phyloP scores from a whole-genome alignment of 257 asterid species.

The Fraxinus pennsylvanica region DNA sequence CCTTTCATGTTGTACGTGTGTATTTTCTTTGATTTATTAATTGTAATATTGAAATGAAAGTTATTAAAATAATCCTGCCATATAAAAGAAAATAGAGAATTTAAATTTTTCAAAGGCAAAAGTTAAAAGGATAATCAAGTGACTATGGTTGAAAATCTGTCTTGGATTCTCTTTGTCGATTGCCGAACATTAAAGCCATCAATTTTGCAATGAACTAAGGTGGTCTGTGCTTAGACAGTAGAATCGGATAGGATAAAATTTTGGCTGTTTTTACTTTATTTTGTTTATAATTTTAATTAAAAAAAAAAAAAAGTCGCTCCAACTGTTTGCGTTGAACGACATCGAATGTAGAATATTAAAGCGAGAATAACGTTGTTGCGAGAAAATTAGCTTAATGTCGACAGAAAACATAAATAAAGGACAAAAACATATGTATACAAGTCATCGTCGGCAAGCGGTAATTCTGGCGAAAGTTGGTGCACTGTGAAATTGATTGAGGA shows the following conservation, averaged over 20 bases:
- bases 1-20: background rate
- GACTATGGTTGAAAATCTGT: background rate
- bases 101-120: background rate
- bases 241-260: background rate
- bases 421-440: no score
- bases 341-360: no score
- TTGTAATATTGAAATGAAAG: background rate
- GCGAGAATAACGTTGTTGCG: background rate
- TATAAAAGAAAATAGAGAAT: background rate
- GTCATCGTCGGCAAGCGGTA: constrained; percentile 3
- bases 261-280: background rate
- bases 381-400: background rate
- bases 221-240: background rate
- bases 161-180: background rate
- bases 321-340: no score
- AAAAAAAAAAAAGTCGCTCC: no score
- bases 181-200: background rate
- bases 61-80: background rate
- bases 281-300: background rate
- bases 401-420: no score
- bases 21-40: background rate
- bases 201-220: background rate
- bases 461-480: constrained; percentile 21
- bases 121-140: background rate
- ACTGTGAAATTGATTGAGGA: background rate